Evolutionary conservation across 2,329 filamentous ascomycete species (phyloP).

Genomic region (Chalaropsis ovoidea): DNA sequence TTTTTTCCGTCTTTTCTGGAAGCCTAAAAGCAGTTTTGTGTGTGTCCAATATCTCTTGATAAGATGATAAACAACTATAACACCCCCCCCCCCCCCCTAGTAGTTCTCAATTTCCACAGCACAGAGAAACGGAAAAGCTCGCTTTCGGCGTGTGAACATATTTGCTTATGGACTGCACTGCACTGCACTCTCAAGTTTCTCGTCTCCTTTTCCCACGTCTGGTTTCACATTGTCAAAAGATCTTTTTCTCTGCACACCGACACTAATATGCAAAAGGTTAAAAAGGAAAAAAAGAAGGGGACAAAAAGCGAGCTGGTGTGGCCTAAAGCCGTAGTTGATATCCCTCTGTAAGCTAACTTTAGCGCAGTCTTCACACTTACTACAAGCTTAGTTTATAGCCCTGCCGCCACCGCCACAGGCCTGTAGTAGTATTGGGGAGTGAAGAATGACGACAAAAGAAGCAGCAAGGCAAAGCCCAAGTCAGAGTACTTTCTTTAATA

Average conservation of each 20-base stretch:
- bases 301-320: too few relatives aligned
- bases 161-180: not conserved
- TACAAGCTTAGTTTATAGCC: too few relatives aligned
- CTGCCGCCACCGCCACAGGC: too few relatives aligned
- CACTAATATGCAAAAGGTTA: not conserved
- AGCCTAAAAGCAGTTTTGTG: not conserved
- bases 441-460: too few relatives aligned
- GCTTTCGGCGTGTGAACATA: not conserved
- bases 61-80: too few relatives aligned
- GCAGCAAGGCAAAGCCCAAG: too few relatives aligned
- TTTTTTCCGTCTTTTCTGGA: not conserved
- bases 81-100: not conserved
- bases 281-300: not conserved
- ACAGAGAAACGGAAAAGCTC: not conserved
- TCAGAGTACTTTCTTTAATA: too few relatives aligned
- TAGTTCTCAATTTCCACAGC: not conserved
- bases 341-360: not conserved
- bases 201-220: not conserved
- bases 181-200: not conserved
- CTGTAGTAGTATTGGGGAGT: too few relatives aligned
- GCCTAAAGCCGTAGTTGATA: not conserved
- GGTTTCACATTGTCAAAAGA: not conserved
- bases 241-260: not conserved
- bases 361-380: too few relatives aligned
- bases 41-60: too few relatives aligned